Conservation (phyloP, 768 basidiomycete genomes). For the Podaxis pistillaris region DNA sequence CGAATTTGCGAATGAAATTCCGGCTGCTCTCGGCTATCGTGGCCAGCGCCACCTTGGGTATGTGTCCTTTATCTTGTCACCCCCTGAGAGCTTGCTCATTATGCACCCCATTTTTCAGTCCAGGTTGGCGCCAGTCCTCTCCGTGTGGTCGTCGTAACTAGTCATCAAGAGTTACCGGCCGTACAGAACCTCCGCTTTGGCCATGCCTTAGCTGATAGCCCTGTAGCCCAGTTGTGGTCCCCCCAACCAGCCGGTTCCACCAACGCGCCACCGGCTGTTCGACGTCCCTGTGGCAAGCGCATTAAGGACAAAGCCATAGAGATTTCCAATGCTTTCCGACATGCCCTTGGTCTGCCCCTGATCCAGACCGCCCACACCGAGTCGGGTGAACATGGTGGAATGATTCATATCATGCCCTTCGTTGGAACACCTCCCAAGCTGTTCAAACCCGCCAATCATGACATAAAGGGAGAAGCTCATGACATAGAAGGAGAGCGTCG, state of each 20-base stretch:
- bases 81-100: background rate
- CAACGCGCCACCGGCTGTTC: conserved; percentile 16
- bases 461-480: background rate
- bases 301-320: conserved; percentile 45
- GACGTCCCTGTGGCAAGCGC: conserved; percentile 18
- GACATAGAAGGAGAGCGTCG: background rate
- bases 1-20: conserved; percentile 33
- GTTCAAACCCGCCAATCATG: conserved; percentile 13
- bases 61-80: conserved; percentile 14
- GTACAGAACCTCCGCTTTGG: conserved; percentile 20
- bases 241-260: background rate
- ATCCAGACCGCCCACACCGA: conserved; percentile 31
- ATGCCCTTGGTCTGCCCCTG: conserved; percentile 52
- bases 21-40: conserved; percentile 34
- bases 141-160: conserved; percentile 39
- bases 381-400: conserved; percentile 19
- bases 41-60: conserved; percentile 35
- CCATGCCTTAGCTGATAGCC: conserved; percentile 16
- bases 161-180: conserved; percentile 10
- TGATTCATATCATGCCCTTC: conserved; percentile 34
- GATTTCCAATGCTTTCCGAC: conserved; percentile 53
- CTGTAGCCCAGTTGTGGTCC: background rate
- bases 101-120: conserved; percentile 18
- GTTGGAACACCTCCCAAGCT: conserved; percentile 25
- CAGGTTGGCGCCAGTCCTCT: conserved; percentile 52